Evolutionary conservation across 1,139 yeast species (phyloP), one percentile per base, ranked within the genome.

Genomic region (Nakaseomyces delphensis): DNA sequence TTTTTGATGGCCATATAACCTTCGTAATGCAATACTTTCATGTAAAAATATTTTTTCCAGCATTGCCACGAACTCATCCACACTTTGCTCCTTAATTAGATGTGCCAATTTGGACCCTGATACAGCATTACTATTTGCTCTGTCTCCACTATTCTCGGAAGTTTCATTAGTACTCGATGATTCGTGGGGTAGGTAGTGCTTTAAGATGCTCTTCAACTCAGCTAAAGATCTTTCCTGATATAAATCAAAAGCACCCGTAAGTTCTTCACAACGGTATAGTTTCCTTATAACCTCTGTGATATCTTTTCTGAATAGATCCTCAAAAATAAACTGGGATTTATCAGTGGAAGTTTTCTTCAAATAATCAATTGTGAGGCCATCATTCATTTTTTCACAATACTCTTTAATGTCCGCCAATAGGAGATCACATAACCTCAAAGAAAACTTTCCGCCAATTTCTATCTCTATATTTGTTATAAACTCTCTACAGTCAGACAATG

Each of bases 1-100:
- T 57, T 86, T 86, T 57, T 89, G 95, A 48, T 89, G 96, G 2
- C 76, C 68, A 0, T 84, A 76, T 20, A 89, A 66, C 43, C 95
- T 70, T 46, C 91, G 69, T 36, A 89, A 68, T 23, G 89, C 77
- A 52, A 82, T 89, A 0, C 87, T 76, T 5, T 85, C 68, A 30
- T 77, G 72, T 0, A 83, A 64, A 53, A 76, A 86, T 2, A 81
- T 79, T 32, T 67, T 69, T 2, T 71, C 63, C 38, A 86, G 61
- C 87, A 87, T 81, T 2, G 62, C 65, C 53, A 83, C 87, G 54
- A 87, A 87, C 47, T 84, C 96, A 15, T 65, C 63, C 0, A 89
- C 80, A 0, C 86, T 70, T 69, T 86, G 71, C 4, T 76, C 73
- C 49, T 79, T 77, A 40, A 85, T 69, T 45, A 73, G 64, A 1